Base-by-base conservation (phyloP, 768 basidiomycete genomes). In the Mycena crocata region DNA sequence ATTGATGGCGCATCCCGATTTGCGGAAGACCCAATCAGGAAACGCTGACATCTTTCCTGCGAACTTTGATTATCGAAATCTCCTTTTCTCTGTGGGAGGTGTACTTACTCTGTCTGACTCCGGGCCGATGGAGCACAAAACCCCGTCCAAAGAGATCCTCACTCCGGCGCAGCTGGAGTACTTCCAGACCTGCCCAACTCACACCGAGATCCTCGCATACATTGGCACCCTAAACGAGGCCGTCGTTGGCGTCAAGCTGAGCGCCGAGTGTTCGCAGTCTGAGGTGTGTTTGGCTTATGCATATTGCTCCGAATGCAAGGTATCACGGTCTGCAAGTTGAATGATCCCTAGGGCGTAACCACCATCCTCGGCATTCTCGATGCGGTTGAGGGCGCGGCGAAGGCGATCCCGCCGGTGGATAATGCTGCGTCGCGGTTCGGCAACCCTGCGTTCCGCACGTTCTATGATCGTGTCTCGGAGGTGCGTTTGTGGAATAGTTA, bases 341-440 rank as follows among this genome's bases (percentile, higher is more conserved):
- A n/a, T n/a, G n/a, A n/a, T n/a, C n/a, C n/a, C n/a, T 71, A 97
- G 94, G 88, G 86, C 28, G 85, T 94, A 9, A 70, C 76, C 39
- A 84, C 88, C 15, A 80, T 97, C 14, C 75, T 98, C 13, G 72
- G 74, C 0, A 77, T 96, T 2, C 83, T 99, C 3, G 86, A 91
- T 32, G 76, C 78, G 15, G 87, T 99, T 2, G 90, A 93, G 72
- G 75, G 80, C 21, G 80, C 92, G 15, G 93, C 89, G 12, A 82
- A 83, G 21, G 85, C 82, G 5, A 95, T 89, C 0, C 98, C 97
- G 1, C 90, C 96, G 0, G 89, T 96, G 21, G 92, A 96, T 69
- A 99, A 98, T 76, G 85, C 90, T 54, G 90, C 90, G 5, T 98
- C 96, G 42, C 84, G 97, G 32, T 99, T 99, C 74, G 97, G 98